These are phyloP conservation scores for Sesbania bispinosa DNA, from an alignment of 306 rosid species.

Conservation along the genomic window DNA sequence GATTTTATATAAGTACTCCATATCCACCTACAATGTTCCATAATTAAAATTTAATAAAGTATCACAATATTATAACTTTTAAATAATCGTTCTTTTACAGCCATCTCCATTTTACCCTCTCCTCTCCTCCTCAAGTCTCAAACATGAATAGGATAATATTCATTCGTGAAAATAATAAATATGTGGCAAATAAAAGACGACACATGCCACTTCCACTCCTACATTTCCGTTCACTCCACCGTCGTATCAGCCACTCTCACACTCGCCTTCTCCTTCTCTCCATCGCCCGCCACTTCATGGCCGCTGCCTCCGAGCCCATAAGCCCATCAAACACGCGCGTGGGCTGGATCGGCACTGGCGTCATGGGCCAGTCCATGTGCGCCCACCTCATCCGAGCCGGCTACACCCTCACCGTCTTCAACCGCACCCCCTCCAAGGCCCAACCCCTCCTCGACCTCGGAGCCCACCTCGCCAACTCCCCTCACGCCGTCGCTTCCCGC, in stretches of 20 bases:
- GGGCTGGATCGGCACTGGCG: constrained; percentile 98
- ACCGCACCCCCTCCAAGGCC: constrained; percentile 84
- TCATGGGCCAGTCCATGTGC: constrained; percentile 91
- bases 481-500: constrained; percentile 60
- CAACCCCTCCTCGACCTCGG: constrained; percentile 79
- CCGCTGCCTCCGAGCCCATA: constrained; percentile 38
- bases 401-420: constrained; percentile 82
- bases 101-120: too few species aligned
- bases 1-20: too few species aligned
- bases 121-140: too few species aligned
- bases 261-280: constrained; percentile 5
- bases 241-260: constrained; percentile 1
- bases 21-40: too few species aligned
- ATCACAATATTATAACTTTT: too few species aligned
- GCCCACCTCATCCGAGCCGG: constrained; percentile 82
- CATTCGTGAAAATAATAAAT: neutral
- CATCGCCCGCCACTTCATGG: constrained; percentile 48
- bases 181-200: neutral
- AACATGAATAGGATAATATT: neutral
- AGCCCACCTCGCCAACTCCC: constrained; percentile 59
- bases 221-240: constrained; percentile 10
- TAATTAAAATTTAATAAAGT: too few species aligned
- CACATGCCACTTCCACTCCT: constrained; percentile 23
- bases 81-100: too few species aligned
- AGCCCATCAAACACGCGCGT: constrained; percentile 72